Evolutionary conservation across 1,284 basidiomycete species (phyloP), one percentile per base, ranked within the genome.

Genomic region (Malassezia brasiliensis): DNA sequence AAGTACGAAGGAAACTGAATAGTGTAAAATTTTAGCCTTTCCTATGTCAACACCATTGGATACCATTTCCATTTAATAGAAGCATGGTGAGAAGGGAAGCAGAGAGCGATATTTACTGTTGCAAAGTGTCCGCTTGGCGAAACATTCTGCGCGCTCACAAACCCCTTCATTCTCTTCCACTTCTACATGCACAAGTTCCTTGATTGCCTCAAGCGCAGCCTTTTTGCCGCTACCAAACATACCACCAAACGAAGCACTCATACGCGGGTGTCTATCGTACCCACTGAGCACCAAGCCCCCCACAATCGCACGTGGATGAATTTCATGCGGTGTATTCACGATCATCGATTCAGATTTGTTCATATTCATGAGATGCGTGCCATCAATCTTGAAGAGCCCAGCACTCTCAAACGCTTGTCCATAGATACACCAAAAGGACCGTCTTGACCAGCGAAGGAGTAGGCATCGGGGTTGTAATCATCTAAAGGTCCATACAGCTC

Each of bases 381-480:
- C 86, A 3, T 86, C 86, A 32, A 88, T 79, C 74, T 85, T 83
- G 66, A 85, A 77, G 59, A 88, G 76, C 17, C 87, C 87, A 36
- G 83, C 81, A 61, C 83, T 85, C 52, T 86, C 55, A 89, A 80
- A 35, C 87, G 80, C 76, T 88, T 89, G 57, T 87, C 87, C 32
- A 82, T 84, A 77, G 88, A 89, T 2, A 86, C 87, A 39, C 87
- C 87, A 82, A 88, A 87, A 0, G 86, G 86, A 0, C 86, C 87
- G 65, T 88, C 86, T 72, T 87, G 85, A 12, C 85, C 83, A 32
- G 83, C 85, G 37, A 72, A 74, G 9, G 74, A 75, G 44, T 65
- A 64, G 62, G 87, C 77, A 88, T 78, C 0, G 86, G 86, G 1
- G 66, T 65, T 12, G 65, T 67, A 50, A 67, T 67, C 39, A 64